phyloP scores from a whole-genome alignment of 2,329 filamentous ascomycete genomes.

The Lasiodiplodia hormozganensis region DNA sequence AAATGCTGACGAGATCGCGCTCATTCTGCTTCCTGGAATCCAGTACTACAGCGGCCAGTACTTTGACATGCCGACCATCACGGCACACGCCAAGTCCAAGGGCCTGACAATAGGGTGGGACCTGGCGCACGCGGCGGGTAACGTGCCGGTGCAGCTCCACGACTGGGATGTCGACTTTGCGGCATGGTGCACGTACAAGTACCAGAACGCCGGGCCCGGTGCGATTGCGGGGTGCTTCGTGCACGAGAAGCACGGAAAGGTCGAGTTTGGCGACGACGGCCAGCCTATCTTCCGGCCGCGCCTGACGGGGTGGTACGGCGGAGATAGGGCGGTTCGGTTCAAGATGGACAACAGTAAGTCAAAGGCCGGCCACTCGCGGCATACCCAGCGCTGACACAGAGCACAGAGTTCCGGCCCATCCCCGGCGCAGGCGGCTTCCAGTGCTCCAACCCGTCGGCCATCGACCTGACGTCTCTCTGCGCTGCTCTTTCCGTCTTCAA shows the following conservation, averaged over 20 bases:
- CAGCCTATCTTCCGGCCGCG: conserved; percentile 60
- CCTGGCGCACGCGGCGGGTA: conserved; percentile 31
- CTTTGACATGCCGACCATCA: conserved; percentile 31
- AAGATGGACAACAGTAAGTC: conserved; percentile 68
- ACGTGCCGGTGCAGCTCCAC: conserved; percentile 31
- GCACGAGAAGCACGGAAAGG: conserved; percentile 30
- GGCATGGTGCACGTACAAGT: conserved; percentile 33
- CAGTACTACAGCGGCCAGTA: conserved; percentile 32
- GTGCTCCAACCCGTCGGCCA: conserved; percentile 72
- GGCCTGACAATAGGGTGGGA: conserved; percentile 31
- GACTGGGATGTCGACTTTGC: conserved; percentile 32
- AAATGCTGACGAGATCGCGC: conserved; percentile 29
- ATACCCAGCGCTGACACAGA: not conserved
- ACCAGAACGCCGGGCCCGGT: conserved; percentile 31
- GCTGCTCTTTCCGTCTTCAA: conserved; percentile 71
- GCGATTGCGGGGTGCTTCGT: conserved; percentile 30
- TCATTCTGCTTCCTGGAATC: conserved; percentile 30
- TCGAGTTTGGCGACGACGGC: conserved; percentile 45
- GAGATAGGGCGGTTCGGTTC: conserved; percentile 72
- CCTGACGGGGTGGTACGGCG: conserved; percentile 77
- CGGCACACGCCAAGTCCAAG: conserved; percentile 29
- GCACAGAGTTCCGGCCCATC: conserved; percentile 65
- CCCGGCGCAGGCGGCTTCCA: conserved; percentile 74
- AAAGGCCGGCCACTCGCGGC: not conserved
- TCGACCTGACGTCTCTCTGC: conserved; percentile 70